Percentiles rank a stretch among this genome's conserved stretches.
These are phyloP conservation scores for Spizellomyces sp. DNA, from an alignment of 192 early-diverging fungal genomes.

Conservation along the genomic window DNA sequence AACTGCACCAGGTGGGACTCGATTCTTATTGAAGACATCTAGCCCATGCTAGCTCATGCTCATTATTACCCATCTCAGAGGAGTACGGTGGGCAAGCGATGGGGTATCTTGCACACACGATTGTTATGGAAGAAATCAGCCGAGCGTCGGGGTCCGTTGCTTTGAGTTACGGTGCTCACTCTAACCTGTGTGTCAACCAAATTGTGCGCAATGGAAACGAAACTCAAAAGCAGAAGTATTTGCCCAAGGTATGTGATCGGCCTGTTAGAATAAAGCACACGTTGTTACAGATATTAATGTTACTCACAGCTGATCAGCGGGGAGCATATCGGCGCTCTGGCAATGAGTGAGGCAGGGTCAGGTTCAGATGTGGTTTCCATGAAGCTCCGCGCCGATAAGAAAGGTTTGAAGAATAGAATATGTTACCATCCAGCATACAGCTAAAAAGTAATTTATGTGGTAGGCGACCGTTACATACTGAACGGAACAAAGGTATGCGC, in stretches of 20 bases:
- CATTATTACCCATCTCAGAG: slow-evolving; percentile 33
- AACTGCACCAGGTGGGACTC: slow-evolving; percentile 66
- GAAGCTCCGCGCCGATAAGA: slow-evolving; percentile 79
- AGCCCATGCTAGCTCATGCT: background rate
- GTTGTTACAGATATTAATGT: background rate
- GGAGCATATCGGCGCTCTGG: slow-evolving; percentile 86
- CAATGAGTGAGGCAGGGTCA: slow-evolving; percentile 90
- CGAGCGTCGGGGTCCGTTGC: slow-evolving; percentile 88
- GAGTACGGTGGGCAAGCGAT: slow-evolving; percentile 86
- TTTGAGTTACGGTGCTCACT: slow-evolving; percentile 93
- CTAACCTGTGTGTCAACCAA: slow-evolving; percentile 97
- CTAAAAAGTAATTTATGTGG: background rate
- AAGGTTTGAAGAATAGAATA: slow-evolving; percentile 43
- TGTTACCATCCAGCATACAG: too few relatives aligned
- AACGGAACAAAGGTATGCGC: slow-evolving; percentile 82
- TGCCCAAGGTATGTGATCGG: slow-evolving; percentile 64
- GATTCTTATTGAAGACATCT: background rate
- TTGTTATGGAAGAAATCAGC: slow-evolving; percentile 94
- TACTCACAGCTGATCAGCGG: slow-evolving; percentile 71
- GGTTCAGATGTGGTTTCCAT: slow-evolving; percentile 95
- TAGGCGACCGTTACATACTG: slow-evolving; percentile 73
- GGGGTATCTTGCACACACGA: slow-evolving; percentile 87
- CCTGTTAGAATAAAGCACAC: background rate
- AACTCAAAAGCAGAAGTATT: slow-evolving; percentile 84
- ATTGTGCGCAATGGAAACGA: slow-evolving; percentile 88